A percentile compares a stretch with the other conserved stretches of the same genome.
Conservation (phyloP, 164 flowering plant genomes). For the Chimonanthus praecox region DNA sequence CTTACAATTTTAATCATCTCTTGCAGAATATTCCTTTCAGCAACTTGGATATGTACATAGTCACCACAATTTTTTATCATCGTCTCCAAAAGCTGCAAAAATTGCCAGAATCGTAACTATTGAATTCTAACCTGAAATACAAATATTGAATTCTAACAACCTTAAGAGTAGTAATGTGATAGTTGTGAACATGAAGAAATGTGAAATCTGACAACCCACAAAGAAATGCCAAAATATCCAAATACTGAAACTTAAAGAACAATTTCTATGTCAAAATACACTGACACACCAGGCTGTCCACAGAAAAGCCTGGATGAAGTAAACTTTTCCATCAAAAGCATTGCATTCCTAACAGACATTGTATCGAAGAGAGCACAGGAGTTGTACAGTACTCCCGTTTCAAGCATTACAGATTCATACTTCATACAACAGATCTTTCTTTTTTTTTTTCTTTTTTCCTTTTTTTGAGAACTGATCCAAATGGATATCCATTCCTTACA, state of each 20-base stretch:
- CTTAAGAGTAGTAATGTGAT: neutral
- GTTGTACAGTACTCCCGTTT: neutral
- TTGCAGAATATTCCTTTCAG: slow-evolving; percentile 51
- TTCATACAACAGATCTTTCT: too few species aligned
- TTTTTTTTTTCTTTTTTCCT: too few species aligned
- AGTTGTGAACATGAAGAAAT: neutral
- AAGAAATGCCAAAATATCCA: too few species aligned
- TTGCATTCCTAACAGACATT: neutral
- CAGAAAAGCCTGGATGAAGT: neutral
- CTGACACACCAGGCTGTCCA: neutral
- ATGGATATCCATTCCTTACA: neutral
- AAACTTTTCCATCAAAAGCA: neutral
- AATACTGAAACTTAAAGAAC: neutral
- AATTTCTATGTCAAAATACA: neutral
- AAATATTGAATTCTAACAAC: neutral
- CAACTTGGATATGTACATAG: slow-evolving; percentile 61
- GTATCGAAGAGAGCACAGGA: neutral
- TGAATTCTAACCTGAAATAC: neutral
- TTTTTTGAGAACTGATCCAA: neutral
- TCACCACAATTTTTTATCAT: slow-evolving; percentile 84
- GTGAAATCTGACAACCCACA: neutral
- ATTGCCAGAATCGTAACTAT: neutral
- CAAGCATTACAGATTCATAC: neutral
- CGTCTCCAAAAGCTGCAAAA: slow-evolving; percentile 67
- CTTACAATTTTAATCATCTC: slow-evolving; percentile 78